phyloP scores from a whole-genome alignment of 495 filamentous ascomycete genomes.

The Penicillium riverlandense region DNA sequence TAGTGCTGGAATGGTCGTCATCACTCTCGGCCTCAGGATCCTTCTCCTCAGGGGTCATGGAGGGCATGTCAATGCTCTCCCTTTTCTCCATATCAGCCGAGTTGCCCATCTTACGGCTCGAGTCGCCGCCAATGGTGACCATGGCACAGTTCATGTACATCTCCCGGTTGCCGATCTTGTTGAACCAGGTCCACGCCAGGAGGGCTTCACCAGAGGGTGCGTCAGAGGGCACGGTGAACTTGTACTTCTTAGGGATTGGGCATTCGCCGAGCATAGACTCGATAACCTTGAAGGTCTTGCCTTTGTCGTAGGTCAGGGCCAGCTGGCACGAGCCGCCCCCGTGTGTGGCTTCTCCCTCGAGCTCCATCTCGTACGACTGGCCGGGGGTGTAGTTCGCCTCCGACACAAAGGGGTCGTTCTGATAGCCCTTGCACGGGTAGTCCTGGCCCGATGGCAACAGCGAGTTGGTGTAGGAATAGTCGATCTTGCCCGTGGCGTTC shows the following conservation, averaged over 20 bases:
- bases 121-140: constrained; percentile 54
- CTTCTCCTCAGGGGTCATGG: not conserved
- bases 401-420: constrained; percentile 35
- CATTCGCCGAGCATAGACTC: constrained; percentile 79
- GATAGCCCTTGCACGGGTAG: constrained; percentile 49
- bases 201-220: constrained; percentile 47
- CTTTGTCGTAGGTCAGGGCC: constrained; percentile 68
- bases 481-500: constrained; percentile 25
- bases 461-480: constrained; percentile 47
- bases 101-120: not conserved
- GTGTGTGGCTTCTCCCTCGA: constrained; percentile 57
- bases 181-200: constrained; percentile 87
- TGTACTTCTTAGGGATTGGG: constrained; percentile 48
- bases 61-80: not conserved
- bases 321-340: constrained; percentile 86
- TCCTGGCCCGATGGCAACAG: constrained; percentile 33
- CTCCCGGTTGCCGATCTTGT: constrained; percentile 80
- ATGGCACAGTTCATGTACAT: constrained; percentile 95
- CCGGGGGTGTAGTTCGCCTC: constrained; percentile 39
- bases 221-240: constrained; percentile 40
- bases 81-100: not conserved
- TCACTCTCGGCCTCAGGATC: too few species aligned
- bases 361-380: constrained; percentile 28
- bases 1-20: too few species aligned
- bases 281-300: constrained; percentile 69